Conservation (phyloP, 495 filamentous ascomycete genomes). For the Talaromyces liani region DNA sequence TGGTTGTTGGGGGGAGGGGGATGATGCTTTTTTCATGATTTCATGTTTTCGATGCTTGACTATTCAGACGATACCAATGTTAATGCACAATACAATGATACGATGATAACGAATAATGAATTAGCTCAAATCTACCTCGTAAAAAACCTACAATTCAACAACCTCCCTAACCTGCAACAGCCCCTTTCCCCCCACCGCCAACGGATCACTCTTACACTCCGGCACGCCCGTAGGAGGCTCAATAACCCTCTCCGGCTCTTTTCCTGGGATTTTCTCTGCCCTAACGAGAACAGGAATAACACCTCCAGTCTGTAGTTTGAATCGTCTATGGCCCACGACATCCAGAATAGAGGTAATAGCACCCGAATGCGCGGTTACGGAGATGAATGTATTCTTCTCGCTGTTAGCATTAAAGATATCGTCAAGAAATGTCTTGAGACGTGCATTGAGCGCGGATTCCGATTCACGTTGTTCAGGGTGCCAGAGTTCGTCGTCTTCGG, state of each 20-base stretch:
- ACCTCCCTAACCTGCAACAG: background rate
- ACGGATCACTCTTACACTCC: constrained; percentile 13
- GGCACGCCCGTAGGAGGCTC: constrained; percentile 22
- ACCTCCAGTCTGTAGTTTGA: constrained; percentile 58
- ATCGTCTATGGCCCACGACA: constrained; percentile 57
- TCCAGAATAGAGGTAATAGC: constrained; percentile 55
- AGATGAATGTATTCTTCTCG: constrained; percentile 36
- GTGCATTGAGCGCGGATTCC: constrained; percentile 43
- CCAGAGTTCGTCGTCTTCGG: constrained; percentile 56
- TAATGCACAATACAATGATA: background rate
- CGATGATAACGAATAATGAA: background rate
- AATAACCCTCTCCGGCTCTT: constrained; percentile 24
- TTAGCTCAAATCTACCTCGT: too few relatives aligned
- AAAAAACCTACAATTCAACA: background rate
- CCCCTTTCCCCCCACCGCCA: background rate
- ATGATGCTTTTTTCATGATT: background rate
- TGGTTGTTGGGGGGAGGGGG: background rate
- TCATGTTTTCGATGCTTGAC: background rate
- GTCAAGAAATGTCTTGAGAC: constrained; percentile 49
- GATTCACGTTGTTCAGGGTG: constrained; percentile 46
- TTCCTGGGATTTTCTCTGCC: constrained; percentile 32
- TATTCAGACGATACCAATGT: background rate
- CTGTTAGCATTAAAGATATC: constrained; percentile 51
- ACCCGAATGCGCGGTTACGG: constrained; percentile 66
- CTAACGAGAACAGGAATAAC: constrained; percentile 65